Base-by-base conservation (phyloP, 176 grass and related monocot species). In the Elaeis guineensis region DNA sequence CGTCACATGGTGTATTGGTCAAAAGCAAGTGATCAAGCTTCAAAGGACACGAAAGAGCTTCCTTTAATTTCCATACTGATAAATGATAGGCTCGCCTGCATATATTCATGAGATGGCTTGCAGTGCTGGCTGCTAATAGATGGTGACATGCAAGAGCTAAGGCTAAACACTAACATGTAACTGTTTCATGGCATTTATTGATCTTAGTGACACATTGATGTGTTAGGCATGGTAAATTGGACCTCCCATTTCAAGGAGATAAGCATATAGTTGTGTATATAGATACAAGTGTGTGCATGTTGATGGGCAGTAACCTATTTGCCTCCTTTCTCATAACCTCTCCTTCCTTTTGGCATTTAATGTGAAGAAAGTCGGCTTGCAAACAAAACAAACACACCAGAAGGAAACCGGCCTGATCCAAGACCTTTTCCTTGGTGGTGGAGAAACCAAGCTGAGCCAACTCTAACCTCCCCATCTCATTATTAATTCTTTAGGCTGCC, bases 181-280 rank as follows among this genome's bases (percentile, higher is more conserved):
- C 5, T n/a, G 69, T 62, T 62, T 69, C 49, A 77, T 63, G 57
- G 57, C 74, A 63, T 77, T 77, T 61, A 62, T 69, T 77, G 57
- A 77, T 77, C 57, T 57, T 62, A 69, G 19, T 62, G 56, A 50
- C 57, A 63, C 57, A 55, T 9, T 54, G 74, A 77, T 63, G 64
- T 69, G 65, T 69, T 69, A 28, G 49, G 74, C 72, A 57, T 59
- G 50, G 51, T 17, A 12, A 51, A 22, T 21, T 55, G 63, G 30
- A 28, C 58, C 21, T 57, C 54, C 51, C 5, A 25, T n/a, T 69
- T 25, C 19, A 44, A 61, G 17, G 54, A 76, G 75, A 70, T 70
- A 70, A 54, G 54, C 65, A 77, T 77, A 21, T 1, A 22, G 17
- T 17, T 62, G 51, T n/a, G 25, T 69, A 75, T 19, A 21, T 25